These are phyloP conservation scores for Hymenoscyphus infarciens DNA, from an alignment of 2,329 filamentous ascomycete species.

Conservation along the genomic window DNA sequence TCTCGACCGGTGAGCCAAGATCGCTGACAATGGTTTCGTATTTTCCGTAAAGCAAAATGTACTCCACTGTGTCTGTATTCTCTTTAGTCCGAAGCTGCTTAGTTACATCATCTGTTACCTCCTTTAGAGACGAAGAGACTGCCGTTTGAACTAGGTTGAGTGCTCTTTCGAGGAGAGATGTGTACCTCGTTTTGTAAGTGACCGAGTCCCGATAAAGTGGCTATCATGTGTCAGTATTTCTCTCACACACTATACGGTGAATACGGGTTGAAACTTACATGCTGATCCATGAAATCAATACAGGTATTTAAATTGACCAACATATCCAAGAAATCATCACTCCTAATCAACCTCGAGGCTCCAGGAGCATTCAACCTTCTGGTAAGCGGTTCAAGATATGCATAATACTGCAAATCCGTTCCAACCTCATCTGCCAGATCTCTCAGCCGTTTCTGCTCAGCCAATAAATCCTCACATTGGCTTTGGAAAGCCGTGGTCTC, in stretches of 20 bases:
- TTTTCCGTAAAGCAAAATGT: constrained; percentile 67
- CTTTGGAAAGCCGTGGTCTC: constrained; percentile 92
- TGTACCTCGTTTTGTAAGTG: constrained; percentile 83
- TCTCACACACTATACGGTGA: background rate
- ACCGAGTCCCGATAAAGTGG: constrained; percentile 82
- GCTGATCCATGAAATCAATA: constrained; percentile 84
- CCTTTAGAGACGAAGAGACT: constrained; percentile 38
- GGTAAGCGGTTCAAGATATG: constrained; percentile 87
- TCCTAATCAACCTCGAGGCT: constrained; percentile 79
- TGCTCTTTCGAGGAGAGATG: constrained; percentile 68
- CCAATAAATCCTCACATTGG: constrained; percentile 83
- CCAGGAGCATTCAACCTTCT: constrained; percentile 88
- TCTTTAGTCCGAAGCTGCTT: constrained; percentile 58
- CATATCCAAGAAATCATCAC: constrained; percentile 83
- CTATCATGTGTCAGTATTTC: constrained; percentile 40
- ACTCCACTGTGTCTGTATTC: constrained; percentile 69
- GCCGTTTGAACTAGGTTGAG: constrained; percentile 52
- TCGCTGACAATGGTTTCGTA: constrained; percentile 54
- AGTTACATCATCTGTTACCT: constrained; percentile 59
- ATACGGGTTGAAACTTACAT: constrained; percentile 51
- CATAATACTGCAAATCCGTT: constrained; percentile 90
- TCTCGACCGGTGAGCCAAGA: constrained; percentile 58
- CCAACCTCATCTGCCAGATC: constrained; percentile 79
- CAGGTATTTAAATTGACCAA: constrained; percentile 83
- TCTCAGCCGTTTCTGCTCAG: constrained; percentile 76